phyloP scores from a whole-genome alignment of 192 early-diverging fungal species.

The Neocallimastix lanati region DNA sequence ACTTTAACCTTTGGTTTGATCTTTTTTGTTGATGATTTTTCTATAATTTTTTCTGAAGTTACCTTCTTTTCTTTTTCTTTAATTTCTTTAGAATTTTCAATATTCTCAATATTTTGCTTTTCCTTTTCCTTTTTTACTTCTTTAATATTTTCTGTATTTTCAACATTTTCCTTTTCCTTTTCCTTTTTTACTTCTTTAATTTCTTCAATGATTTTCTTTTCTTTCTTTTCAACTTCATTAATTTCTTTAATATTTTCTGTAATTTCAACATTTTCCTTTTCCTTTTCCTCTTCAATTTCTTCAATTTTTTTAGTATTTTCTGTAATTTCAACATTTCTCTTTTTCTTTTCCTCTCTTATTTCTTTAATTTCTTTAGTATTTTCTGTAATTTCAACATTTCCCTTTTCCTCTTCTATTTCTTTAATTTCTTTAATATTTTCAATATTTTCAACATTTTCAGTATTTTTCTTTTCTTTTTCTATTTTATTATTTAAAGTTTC shows the following conservation, averaged over 20 bases:
- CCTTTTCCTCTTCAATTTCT: not conserved
- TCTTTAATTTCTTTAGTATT: no score
- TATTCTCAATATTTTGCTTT: no score
- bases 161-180: not conserved
- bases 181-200: not conserved
- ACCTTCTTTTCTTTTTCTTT: no score
- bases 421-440: no score
- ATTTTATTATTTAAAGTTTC: no score
- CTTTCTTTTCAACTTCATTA: no score
- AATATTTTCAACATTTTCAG: not conserved
- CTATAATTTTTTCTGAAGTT: no score
- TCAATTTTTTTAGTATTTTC: not conserved
- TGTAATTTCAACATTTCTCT: not conserved
- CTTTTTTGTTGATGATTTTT: not conserved
- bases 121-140: no score
- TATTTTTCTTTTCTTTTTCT: not conserved
- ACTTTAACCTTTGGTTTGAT: slow-evolving; percentile 1
- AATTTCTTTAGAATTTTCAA: no score
- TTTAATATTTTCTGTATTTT: not conserved
- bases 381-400: not conserved
- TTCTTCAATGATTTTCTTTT: no score
- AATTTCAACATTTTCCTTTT: not conserved
- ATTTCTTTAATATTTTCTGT: not conserved
- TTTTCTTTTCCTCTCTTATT: not conserved
- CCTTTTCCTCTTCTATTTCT: no score